Conservation (phyloP, 495 filamentous ascomycete species). For the Schizothecium vesticola region DNA sequence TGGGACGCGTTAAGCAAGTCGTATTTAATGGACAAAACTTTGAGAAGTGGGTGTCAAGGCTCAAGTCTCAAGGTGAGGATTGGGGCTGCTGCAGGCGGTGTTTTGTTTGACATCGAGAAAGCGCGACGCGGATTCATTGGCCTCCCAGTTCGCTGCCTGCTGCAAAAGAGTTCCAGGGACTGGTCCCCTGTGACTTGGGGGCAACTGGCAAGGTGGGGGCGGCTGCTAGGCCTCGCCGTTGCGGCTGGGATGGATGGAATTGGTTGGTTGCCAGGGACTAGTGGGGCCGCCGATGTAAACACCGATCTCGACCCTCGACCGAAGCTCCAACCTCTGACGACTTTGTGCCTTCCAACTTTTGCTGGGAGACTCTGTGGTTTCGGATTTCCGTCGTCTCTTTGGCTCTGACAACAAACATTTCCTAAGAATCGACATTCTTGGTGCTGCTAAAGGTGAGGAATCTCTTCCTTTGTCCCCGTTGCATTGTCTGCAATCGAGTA, state of each 20-base stretch:
- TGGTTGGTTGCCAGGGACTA: neutral
- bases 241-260: slow-evolving; percentile 3
- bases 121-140: slow-evolving; percentile 14
- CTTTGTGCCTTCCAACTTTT: slow-evolving; percentile 11
- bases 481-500: neutral
- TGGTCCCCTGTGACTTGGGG: neutral
- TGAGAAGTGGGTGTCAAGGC: neutral
- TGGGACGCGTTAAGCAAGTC: slow-evolving; percentile 11
- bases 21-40: neutral
- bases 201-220: neutral
- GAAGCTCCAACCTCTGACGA: neutral
- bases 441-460: slow-evolving; percentile 17
- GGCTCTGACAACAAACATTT: slow-evolving; percentile 7
- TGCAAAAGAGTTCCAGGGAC: neutral
- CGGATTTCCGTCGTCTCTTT: neutral
- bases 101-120: slow-evolving; percentile 14
- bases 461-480: neutral
- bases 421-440: slow-evolving; percentile 16
- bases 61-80: neutral
- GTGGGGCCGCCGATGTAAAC: slow-evolving; percentile 5
- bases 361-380: neutral
- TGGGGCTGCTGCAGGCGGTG: neutral
- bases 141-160: neutral
- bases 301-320: neutral
- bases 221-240: neutral